Conservation (phyloP, 2,329 filamentous ascomycete species). For the Ceratocystis lukuohia region DNA sequence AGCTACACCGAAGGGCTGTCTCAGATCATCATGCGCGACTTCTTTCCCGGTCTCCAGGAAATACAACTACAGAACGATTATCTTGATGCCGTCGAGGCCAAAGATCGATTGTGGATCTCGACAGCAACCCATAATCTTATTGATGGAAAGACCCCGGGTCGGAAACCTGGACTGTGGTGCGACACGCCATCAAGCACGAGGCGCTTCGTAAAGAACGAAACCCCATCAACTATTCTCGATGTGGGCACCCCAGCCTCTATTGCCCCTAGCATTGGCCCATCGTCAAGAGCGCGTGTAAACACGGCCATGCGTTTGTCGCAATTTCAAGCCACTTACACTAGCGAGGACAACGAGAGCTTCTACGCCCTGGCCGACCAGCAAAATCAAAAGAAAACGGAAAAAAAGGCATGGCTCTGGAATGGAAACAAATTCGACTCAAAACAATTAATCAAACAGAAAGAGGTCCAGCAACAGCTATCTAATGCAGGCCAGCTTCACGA, state of each 20-base stretch:
- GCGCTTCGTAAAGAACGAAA: slow-evolving; percentile 40
- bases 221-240: slow-evolving; percentile 35
- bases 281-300: slow-evolving; percentile 11
- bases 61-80: slow-evolving; percentile 83
- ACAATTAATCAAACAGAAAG: slow-evolving; percentile 56
- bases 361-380: slow-evolving; percentile 83
- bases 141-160: slow-evolving; percentile 56
- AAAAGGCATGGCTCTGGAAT: slow-evolving; percentile 78
- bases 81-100: slow-evolving; percentile 76
- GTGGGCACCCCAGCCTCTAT: slow-evolving; percentile 13
- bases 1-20: slow-evolving; percentile 82
- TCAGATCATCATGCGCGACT: slow-evolving; percentile 90
- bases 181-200: slow-evolving; percentile 31
- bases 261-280: not conserved
- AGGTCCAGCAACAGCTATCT: slow-evolving; percentile 42
- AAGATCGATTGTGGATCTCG: slow-evolving; percentile 72
- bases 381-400: slow-evolving; percentile 70
- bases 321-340: slow-evolving; percentile 90
- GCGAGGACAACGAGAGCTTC: slow-evolving; percentile 96
- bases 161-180: not conserved
- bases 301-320: slow-evolving; percentile 41
- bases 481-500: slow-evolving; percentile 37
- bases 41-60: slow-evolving; percentile 84
- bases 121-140: slow-evolving; percentile 59
- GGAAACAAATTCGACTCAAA: slow-evolving; percentile 79